Percentiles rank a stretch among this genome's conserved stretches.
Conservation (phyloP, 805 yeast genomes). For the Teunomyces cretensis region DNA sequence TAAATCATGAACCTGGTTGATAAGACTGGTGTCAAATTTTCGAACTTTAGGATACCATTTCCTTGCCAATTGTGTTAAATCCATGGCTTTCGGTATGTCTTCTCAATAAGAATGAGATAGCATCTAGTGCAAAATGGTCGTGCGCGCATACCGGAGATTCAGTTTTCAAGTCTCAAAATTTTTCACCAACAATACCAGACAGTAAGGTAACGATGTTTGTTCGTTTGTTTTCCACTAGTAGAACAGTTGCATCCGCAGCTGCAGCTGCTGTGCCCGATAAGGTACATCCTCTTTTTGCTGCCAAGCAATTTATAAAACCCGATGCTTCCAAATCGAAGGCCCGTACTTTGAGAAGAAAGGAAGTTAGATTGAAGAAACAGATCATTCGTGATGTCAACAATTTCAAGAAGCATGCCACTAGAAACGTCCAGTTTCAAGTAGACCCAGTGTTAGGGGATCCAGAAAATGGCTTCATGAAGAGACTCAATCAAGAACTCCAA, state of each 20-base stretch:
- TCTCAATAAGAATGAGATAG: not conserved
- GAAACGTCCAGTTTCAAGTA: constrained; percentile 37
- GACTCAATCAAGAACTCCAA: constrained; percentile 63
- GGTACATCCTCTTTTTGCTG: constrained; percentile 29
- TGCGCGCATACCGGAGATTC: constrained; percentile 4
- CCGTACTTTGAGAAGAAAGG: constrained; percentile 37
- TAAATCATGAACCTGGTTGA: constrained; percentile 16
- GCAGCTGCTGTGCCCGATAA: constrained; percentile 1
- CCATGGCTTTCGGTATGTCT: not conserved
- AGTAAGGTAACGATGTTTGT: constrained; percentile 5
- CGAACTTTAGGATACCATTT: constrained; percentile 20
- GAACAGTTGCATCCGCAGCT: constrained; percentile 10
- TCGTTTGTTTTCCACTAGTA: constrained; percentile 19
- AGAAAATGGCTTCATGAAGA: constrained; percentile 61
- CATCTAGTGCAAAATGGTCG: constrained; percentile 4
- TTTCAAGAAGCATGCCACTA: constrained; percentile 37
- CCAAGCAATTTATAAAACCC: constrained; percentile 35
- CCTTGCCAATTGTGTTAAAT: constrained; percentile 8
- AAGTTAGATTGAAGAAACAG: constrained; percentile 40
- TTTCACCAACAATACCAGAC: not conserved
- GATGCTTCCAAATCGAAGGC: constrained; percentile 32
- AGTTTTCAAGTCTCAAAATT: not conserved
- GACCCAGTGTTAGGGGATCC: constrained; percentile 86
- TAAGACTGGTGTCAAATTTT: constrained; percentile 14
- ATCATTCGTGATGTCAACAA: constrained; percentile 41